Conservation (phyloP, 2,329 filamentous ascomycete genomes). For the Colletotrichum graminicola region DNA sequence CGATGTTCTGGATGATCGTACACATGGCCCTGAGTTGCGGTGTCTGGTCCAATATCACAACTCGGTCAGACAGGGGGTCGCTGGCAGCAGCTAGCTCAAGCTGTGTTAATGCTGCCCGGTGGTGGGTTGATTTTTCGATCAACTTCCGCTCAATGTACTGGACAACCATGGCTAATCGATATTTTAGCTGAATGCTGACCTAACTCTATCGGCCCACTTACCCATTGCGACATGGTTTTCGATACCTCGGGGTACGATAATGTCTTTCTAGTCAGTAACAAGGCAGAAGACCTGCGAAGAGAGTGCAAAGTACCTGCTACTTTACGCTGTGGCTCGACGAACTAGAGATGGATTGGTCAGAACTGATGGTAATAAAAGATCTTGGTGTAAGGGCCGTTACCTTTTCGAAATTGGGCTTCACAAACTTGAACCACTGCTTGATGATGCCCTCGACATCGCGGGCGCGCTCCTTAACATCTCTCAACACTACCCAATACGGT, state of each 20-base stretch:
- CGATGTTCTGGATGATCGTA: conserved; percentile 86
- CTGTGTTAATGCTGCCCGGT: conserved; percentile 82
- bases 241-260: conserved; percentile 94
- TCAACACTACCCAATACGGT: conserved; percentile 68
- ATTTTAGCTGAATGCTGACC: conserved; percentile 17
- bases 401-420: conserved; percentile 96
- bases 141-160: conserved; percentile 93
- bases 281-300: not conserved
- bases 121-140: conserved; percentile 84
- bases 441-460: conserved; percentile 95
- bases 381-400: conserved; percentile 49
- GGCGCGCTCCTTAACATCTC: conserved; percentile 90
- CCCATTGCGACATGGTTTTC: conserved; percentile 94
- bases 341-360: conserved; percentile 55
- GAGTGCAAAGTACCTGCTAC: conserved; percentile 73
- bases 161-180: conserved; percentile 81
- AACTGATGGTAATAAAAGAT: not conserved
- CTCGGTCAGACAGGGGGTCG: conserved; percentile 79
- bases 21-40: conserved; percentile 89
- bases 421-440: conserved; percentile 97
- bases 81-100: conserved; percentile 80
- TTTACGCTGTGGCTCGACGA: conserved; percentile 90
- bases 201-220: conserved; percentile 52
- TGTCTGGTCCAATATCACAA: conserved; percentile 80
- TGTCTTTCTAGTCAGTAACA: conserved; percentile 65